These are phyloP conservation scores for Incumbomyces delicatus DNA, from an alignment of 2,329 filamentous ascomycete genomes.

Conservation along the genomic window DNA sequence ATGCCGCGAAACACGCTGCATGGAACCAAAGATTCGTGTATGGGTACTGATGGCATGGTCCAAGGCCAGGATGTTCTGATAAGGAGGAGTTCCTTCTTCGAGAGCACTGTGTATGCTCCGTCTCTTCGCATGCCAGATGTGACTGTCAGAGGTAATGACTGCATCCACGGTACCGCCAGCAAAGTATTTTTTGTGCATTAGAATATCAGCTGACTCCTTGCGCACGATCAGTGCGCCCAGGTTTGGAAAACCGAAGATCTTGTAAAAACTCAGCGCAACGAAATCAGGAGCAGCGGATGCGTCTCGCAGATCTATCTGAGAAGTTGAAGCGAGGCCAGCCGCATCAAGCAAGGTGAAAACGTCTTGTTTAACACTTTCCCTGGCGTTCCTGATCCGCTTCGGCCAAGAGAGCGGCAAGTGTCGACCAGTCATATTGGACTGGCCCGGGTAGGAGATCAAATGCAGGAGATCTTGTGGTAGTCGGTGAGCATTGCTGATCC, in stretches of 20 bases:
- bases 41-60: constrained; percentile 65
- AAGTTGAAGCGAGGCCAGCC: constrained; percentile 69
- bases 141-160: constrained; percentile 65
- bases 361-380: constrained; percentile 16
- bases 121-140: constrained; percentile 71
- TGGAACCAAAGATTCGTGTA: constrained; percentile 57
- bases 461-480: constrained; percentile 19
- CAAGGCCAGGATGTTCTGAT: constrained; percentile 81
- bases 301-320: constrained; percentile 61
- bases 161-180: constrained; percentile 91
- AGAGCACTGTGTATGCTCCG: constrained; percentile 65
- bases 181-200: constrained; percentile 68
- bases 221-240: constrained; percentile 76
- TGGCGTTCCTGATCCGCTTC: constrained; percentile 33
- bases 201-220: constrained; percentile 54
- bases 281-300: constrained; percentile 64
- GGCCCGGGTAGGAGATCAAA: constrained; percentile 75
- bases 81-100: constrained; percentile 84
- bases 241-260: constrained; percentile 96
- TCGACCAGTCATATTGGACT: constrained; percentile 85
- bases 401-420: constrained; percentile 66
- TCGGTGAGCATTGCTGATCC: constrained; percentile 41
- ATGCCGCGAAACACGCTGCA: constrained; percentile 61
- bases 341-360: constrained; percentile 72
- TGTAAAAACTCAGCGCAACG: constrained; percentile 79